Conservation (phyloP, 1,284 basidiomycete species). For the Inonotus hispidus region DNA sequence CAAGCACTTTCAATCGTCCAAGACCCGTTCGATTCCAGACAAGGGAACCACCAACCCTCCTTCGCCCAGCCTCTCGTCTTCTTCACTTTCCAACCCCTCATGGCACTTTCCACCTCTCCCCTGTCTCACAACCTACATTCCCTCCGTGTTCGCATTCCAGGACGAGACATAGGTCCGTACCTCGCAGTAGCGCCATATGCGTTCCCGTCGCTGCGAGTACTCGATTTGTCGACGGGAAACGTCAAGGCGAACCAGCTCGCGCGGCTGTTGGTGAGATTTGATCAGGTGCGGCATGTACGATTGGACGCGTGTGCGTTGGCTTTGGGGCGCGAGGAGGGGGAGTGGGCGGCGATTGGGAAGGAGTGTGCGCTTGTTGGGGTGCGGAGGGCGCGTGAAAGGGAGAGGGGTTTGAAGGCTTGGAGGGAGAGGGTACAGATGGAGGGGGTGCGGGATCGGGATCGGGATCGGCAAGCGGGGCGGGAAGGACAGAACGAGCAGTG, state of each 20-base stretch:
- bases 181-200: slow-evolving; percentile 32
- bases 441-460: too few species aligned
- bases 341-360: slow-evolving; percentile 55
- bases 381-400: slow-evolving; percentile 47
- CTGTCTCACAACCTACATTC: slow-evolving; percentile 36
- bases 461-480: too few species aligned
- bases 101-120: slow-evolving; percentile 42
- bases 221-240: slow-evolving; percentile 59
- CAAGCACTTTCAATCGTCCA: slow-evolving; percentile 57
- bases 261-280: slow-evolving; percentile 41
- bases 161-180: slow-evolving; percentile 44
- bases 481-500: too few species aligned
- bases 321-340: slow-evolving; percentile 31
- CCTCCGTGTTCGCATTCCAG: slow-evolving; percentile 56
- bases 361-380: slow-evolving; percentile 49
- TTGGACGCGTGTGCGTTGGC: slow-evolving; percentile 49
- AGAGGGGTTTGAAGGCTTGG: slow-evolving; percentile 52
- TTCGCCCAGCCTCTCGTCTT: slow-evolving; percentile 76
- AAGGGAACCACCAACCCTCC: slow-evolving; percentile 22
- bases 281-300: slow-evolving; percentile 42
- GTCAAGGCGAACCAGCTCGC: slow-evolving; percentile 46
- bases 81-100: slow-evolving; percentile 51
- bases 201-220: slow-evolving; percentile 34
- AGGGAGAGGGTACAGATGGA: slow-evolving; percentile 29
- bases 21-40: slow-evolving; percentile 39